phyloP scores from a whole-genome alignment of 805 yeast species.

The Grigorovia yakushimaensis region DNA sequence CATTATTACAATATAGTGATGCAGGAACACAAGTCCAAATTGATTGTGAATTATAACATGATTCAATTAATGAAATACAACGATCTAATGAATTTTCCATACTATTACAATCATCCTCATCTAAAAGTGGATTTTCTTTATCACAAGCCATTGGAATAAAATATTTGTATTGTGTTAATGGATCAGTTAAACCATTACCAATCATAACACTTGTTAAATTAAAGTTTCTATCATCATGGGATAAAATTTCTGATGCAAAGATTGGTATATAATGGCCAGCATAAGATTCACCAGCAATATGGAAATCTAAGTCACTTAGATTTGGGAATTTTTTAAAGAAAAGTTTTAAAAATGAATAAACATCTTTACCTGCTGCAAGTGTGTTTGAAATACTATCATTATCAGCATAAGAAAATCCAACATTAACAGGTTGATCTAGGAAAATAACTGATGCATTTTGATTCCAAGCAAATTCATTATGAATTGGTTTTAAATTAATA shows the following conservation, averaged over 20 bases:
- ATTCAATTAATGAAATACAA: constrained; percentile 63
- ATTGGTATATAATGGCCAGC: constrained; percentile 97
- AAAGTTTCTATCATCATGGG: constrained; percentile 51
- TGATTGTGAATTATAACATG: constrained; percentile 67
- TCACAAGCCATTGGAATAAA: constrained; percentile 96
- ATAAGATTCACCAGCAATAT: constrained; percentile 90
- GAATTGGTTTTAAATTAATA: constrained; percentile 35
- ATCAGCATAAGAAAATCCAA: constrained; percentile 73
- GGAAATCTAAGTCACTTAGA: constrained; percentile 60
- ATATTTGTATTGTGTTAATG: constrained; percentile 65
- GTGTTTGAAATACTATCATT: constrained; percentile 55
- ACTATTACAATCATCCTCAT: constrained; percentile 67
- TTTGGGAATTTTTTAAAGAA: constrained; percentile 71
- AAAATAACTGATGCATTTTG: constrained; percentile 68
- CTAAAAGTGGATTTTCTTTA: constrained; percentile 67
- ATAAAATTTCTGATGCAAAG: constrained; percentile 70
- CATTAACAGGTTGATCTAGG: constrained; percentile 92
- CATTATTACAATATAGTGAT: constrained; percentile 76
- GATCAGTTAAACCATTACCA: constrained; percentile 88
- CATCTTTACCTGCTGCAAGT: constrained; percentile 50
- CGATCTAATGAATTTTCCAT: constrained; percentile 64
- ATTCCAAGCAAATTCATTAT: constrained; percentile 78
- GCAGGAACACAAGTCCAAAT: constrained; percentile 90
- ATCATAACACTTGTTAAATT: constrained; percentile 69
- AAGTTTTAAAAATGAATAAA: constrained; percentile 44